These are phyloP conservation scores for Penicillium sp. DNA, from an alignment of 2,329 filamentous ascomycete species.

Conservation along the genomic window DNA sequence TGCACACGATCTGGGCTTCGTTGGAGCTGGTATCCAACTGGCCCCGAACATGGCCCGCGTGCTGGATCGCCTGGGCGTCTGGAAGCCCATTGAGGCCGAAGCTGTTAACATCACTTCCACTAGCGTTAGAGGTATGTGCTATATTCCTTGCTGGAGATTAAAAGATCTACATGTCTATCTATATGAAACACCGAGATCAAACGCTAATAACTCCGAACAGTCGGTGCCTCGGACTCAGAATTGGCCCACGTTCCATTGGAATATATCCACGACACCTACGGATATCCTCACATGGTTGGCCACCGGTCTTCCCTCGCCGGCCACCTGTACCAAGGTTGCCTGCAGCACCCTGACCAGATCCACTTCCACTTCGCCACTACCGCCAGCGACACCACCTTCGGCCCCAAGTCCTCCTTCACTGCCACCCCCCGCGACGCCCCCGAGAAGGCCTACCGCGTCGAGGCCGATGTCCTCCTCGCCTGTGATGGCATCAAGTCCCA, in stretches of 20 bases:
- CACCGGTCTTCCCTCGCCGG: constrained; percentile 65
- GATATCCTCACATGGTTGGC: constrained; percentile 70
- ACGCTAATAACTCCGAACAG: too few relatives aligned
- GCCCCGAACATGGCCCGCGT: constrained; percentile 75
- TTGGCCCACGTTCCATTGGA: too few relatives aligned
- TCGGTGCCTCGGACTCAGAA: too few relatives aligned
- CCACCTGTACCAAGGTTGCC: constrained; percentile 62
- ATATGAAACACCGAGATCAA: too few relatives aligned
- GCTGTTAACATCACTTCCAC: constrained; percentile 66
- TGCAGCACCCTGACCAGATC: constrained; percentile 53
- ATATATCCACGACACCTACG: constrained; percentile 61
- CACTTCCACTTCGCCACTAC: constrained; percentile 59
- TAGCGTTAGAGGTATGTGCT: too few relatives aligned
- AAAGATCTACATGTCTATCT: too few relatives aligned
- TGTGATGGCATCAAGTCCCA: constrained; percentile 48
- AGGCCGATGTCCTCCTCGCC: constrained; percentile 45
- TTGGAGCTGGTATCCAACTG: constrained; percentile 75
- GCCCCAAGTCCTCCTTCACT: constrained; percentile 52
- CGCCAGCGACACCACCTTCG: constrained; percentile 51
- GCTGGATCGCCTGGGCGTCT: constrained; percentile 62
- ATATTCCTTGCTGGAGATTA: too few relatives aligned
- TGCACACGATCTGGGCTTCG: constrained; percentile 65
- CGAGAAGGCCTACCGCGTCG: constrained; percentile 41
- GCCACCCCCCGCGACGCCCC: constrained; percentile 52
- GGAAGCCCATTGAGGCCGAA: constrained; percentile 62